phyloP scores from a whole-genome alignment of 352 stramenopile genomes.

The Pythium biforme region DNA sequence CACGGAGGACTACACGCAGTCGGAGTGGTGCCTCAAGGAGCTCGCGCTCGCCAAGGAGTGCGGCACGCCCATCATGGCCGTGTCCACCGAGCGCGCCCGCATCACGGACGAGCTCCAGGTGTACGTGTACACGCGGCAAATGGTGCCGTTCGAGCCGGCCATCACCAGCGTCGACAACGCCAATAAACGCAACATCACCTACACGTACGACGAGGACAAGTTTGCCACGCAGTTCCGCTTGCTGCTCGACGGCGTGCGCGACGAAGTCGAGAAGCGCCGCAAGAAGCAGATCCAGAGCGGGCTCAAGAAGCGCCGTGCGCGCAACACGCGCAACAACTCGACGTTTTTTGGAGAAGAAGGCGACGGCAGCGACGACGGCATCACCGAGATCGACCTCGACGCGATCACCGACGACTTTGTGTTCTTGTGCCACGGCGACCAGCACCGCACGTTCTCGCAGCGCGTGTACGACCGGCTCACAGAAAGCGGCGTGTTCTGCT shows the following conservation, averaged over 20 bases:
- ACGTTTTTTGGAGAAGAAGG: slow-evolving; percentile 15
- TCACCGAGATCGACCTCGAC: slow-evolving; percentile 28
- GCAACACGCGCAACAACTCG: slow-evolving; percentile 10
- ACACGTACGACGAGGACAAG: slow-evolving; percentile 61
- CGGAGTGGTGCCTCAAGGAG: slow-evolving; percentile 82
- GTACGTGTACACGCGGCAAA: slow-evolving; percentile 84
- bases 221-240: slow-evolving; percentile 60
- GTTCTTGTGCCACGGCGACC: slow-evolving; percentile 72
- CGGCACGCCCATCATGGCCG: slow-evolving; percentile 63
- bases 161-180: slow-evolving; percentile 57
- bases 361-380: slow-evolving; percentile 15
- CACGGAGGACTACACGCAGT: slow-evolving; percentile 69
- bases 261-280: slow-evolving; percentile 73
- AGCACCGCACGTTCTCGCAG: slow-evolving; percentile 62
- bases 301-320: slow-evolving; percentile 21
- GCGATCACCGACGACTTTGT: slow-evolving; percentile 52
- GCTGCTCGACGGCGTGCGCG: slow-evolving; percentile 67
- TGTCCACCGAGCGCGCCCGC: slow-evolving; percentile 53
- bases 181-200: slow-evolving; percentile 60
- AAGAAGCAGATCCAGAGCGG: slow-evolving; percentile 42
- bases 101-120: slow-evolving; percentile 79
- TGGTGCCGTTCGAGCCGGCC: slow-evolving; percentile 74
- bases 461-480: slow-evolving; percentile 56
- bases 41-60: slow-evolving; percentile 71
- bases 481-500: slow-evolving; percentile 49